Conservation (phyloP, 495 filamentous ascomycete species). For the Parmelia sp. region DNA sequence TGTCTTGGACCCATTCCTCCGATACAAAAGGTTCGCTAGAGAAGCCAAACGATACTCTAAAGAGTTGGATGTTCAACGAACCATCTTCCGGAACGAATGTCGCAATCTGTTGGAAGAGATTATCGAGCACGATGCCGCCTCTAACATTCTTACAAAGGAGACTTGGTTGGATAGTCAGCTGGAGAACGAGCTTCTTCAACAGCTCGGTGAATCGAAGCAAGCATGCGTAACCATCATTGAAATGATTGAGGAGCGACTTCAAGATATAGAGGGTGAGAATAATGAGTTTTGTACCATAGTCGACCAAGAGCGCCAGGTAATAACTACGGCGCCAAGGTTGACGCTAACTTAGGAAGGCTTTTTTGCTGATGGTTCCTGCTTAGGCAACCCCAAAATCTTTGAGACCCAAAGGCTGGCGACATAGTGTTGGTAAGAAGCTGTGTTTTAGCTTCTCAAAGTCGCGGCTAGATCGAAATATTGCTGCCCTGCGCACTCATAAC, state of each 20-base stretch:
- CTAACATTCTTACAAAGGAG: background rate
- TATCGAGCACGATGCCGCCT: slow-evolving; percentile 14
- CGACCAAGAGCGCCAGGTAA: slow-evolving; percentile 10
- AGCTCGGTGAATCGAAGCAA: slow-evolving; percentile 19
- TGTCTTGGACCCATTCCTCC: slow-evolving; percentile 25
- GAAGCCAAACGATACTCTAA: slow-evolving; percentile 19
- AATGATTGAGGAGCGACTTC: slow-evolving; percentile 19
- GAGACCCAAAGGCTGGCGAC: slow-evolving; percentile 18
- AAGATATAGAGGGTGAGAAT: slow-evolving; percentile 22
- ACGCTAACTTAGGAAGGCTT: background rate
- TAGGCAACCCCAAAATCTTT: background rate
- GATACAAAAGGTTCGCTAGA: slow-evolving; percentile 21
- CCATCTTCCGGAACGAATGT: slow-evolving; percentile 23
- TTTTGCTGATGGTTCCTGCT: background rate
- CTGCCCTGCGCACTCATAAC: slow-evolving; percentile 17
- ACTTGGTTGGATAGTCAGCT: slow-evolving; percentile 12
- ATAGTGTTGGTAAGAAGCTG: slow-evolving; percentile 19
- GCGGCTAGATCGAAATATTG: slow-evolving; percentile 16
- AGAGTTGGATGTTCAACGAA: slow-evolving; percentile 16
- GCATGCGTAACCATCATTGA: slow-evolving; percentile 20
- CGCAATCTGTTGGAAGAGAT: slow-evolving; percentile 17
- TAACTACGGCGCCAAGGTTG: background rate
- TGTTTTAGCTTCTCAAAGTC: slow-evolving; percentile 25
- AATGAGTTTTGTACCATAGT: slow-evolving; percentile 14
- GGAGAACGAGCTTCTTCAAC: slow-evolving; percentile 7